These are phyloP conservation scores for Colletotrichum destructivum DNA, from an alignment of 2,329 filamentous ascomycete genomes.

Conservation along the genomic window DNA sequence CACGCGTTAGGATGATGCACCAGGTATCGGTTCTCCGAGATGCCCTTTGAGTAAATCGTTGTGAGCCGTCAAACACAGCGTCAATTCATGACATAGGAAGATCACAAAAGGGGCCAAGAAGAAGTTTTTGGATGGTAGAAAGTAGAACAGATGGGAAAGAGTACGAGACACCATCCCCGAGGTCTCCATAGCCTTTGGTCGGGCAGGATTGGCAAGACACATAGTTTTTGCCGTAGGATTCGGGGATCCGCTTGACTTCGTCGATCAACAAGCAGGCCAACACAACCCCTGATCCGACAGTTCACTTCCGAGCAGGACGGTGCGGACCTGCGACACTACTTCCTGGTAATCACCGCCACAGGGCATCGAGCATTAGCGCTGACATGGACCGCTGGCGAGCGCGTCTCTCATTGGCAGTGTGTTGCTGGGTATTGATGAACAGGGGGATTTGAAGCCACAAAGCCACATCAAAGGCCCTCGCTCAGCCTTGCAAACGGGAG, in stretches of 20 bases:
- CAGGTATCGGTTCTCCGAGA: neutral
- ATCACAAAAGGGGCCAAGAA: slow-evolving; percentile 13
- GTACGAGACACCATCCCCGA: slow-evolving; percentile 2
- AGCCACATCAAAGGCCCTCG: neutral
- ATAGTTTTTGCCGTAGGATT: slow-evolving; percentile 7
- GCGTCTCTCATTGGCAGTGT: slow-evolving; percentile 23
- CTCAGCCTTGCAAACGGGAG: slow-evolving; percentile 27
- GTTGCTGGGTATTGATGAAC: slow-evolving; percentile 1
- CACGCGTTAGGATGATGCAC: neutral
- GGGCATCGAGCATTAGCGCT: slow-evolving; percentile 32
- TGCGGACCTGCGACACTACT: slow-evolving; percentile 23
- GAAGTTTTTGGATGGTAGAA: neutral
- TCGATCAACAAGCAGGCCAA: neutral
- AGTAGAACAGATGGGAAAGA: slow-evolving; percentile 1
- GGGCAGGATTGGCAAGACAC: slow-evolving; percentile 20
- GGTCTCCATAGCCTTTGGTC: neutral
- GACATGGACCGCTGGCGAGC: slow-evolving; percentile 16
- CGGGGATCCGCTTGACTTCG: slow-evolving; percentile 17
- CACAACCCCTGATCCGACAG: slow-evolving; percentile 13
- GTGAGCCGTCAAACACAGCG: neutral
- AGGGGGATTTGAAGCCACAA: slow-evolving; percentile 25
- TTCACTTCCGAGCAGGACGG: slow-evolving; percentile 14
- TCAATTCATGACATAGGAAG: slow-evolving; percentile 4
- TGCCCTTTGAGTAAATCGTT: neutral
- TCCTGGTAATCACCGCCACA: slow-evolving; percentile 29